Conservation (phyloP, 805 yeast genomes). For the Kuraishia ogatae region DNA sequence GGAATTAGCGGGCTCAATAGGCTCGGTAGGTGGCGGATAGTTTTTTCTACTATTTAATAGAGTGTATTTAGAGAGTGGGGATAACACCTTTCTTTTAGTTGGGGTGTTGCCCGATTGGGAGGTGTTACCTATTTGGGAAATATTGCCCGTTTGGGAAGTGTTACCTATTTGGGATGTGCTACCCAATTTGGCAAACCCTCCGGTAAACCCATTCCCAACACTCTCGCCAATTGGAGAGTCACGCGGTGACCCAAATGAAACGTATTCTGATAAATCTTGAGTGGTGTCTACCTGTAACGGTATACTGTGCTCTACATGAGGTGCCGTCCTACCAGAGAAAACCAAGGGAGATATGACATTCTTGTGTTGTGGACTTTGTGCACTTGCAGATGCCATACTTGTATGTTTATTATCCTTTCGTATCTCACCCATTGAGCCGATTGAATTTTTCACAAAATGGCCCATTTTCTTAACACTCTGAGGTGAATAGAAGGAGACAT, state of each 20-base stretch:
- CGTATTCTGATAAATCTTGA: conserved; percentile 17
- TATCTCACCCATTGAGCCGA: neutral
- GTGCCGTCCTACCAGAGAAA: too few species aligned
- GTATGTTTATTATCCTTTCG: neutral
- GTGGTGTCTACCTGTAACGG: neutral
- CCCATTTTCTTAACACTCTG: neutral
- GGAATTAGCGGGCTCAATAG: neutral
- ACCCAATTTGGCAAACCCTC: conserved; percentile 4
- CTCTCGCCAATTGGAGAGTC: conserved; percentile 11
- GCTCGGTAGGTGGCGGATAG: too few species aligned
- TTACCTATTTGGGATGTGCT: neutral
- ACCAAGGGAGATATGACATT: too few species aligned
- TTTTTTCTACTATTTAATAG: neutral
- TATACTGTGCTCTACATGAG: too few species aligned
- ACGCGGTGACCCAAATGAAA: conserved; percentile 31
- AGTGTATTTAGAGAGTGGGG: conserved; percentile 11
- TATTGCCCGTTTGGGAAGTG: neutral
- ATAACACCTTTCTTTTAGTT: conserved; percentile 5
- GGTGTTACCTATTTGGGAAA: conserved; percentile 2
- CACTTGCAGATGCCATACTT: too few species aligned
- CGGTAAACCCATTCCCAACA: too few species aligned
- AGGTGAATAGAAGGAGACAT: neutral
- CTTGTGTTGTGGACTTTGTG: too few species aligned
- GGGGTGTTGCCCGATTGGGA: too few species aligned
- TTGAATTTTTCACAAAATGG: neutral